A percentile compares a stretch with the other conserved stretches of the same genome.
Conservation (phyloP, 2,329 filamentous ascomycete genomes). For the Ophiostoma montium region DNA sequence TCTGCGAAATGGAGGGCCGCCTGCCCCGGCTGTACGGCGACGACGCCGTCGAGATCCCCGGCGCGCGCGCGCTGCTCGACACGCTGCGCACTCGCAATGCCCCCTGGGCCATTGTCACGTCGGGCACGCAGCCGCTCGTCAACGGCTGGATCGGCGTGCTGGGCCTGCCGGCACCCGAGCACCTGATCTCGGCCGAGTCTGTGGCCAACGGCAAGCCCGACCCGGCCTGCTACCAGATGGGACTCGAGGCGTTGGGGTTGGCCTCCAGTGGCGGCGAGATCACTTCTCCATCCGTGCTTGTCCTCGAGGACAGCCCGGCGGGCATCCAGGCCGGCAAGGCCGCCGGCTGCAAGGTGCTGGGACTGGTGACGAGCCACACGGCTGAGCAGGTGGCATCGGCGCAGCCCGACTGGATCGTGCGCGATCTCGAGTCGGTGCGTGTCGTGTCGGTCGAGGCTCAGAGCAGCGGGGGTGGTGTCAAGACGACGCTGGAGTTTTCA, state of each 20-base stretch:
- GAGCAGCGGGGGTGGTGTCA: slow-evolving; percentile 26
- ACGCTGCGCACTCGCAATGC: slow-evolving; percentile 43
- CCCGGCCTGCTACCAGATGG: slow-evolving; percentile 58
- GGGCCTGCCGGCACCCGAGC: slow-evolving; percentile 47
- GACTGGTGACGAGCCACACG: slow-evolving; percentile 72
- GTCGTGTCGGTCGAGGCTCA: slow-evolving; percentile 44
- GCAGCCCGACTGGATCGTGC: slow-evolving; percentile 77
- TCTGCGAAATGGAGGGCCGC: slow-evolving; percentile 60
- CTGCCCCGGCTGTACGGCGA: slow-evolving; percentile 64
- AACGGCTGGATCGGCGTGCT: slow-evolving; percentile 59
- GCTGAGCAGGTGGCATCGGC: slow-evolving; percentile 57
- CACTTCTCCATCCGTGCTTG: no score
- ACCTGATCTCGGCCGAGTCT: slow-evolving; percentile 62
- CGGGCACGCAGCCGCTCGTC: slow-evolving; percentile 54
- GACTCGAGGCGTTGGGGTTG: slow-evolving; percentile 45
- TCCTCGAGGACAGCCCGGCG: slow-evolving; percentile 80
- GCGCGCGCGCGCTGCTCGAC: slow-evolving; percentile 57
- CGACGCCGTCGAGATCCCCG: slow-evolving; percentile 76
- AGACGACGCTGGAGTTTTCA: slow-evolving; percentile 46
- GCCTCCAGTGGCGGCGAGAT: slow-evolving; percentile 22
- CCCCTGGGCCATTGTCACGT: slow-evolving; percentile 80
- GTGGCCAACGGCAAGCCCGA: slow-evolving; percentile 65
- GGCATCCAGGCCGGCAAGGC: slow-evolving; percentile 73
- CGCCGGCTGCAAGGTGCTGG: slow-evolving; percentile 73
- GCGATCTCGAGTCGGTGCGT: slow-evolving; percentile 60